Percentiles rank a stretch among this genome's conserved stretches.
These are phyloP conservation scores for Tolypocladium paradoxum DNA, from an alignment of 2,329 filamentous ascomycete genomes.

Conservation along the genomic window DNA sequence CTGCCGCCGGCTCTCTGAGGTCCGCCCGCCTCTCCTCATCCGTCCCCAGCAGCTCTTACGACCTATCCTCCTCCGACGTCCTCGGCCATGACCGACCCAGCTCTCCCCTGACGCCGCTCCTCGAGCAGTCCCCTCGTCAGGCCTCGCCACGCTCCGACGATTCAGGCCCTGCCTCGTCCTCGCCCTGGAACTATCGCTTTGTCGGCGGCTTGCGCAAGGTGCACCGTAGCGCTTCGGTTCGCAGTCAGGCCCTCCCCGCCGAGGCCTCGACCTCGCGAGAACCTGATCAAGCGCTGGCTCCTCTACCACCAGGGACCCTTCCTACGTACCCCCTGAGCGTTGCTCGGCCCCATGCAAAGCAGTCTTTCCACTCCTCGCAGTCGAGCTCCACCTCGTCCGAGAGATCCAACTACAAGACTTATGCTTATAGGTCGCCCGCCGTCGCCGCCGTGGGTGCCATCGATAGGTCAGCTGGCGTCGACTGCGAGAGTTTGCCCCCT, in stretches of 20 bases:
- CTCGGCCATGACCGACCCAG: constrained; percentile 36
- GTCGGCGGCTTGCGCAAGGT: constrained; percentile 46
- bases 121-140: constrained; percentile 21
- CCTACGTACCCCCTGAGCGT: background rate
- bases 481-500: constrained; percentile 28
- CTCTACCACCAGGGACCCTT: background rate
- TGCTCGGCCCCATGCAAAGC: constrained; percentile 10
- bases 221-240: constrained; percentile 8
- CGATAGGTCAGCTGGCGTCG: constrained; percentile 7
- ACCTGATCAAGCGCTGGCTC: background rate
- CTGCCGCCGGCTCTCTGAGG: constrained; percentile 18
- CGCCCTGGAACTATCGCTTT: constrained; percentile 44
- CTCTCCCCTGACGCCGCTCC: constrained; percentile 37
- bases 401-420: constrained; percentile 43
- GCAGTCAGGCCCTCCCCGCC: background rate
- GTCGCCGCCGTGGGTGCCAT: background rate
- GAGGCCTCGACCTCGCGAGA: background rate
- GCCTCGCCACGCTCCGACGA: background rate
- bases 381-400: constrained; percentile 36
- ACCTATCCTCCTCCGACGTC: constrained; percentile 33
- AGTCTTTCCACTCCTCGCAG: constrained; percentile 16
- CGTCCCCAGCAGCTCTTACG: constrained; percentile 36
- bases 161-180: constrained; percentile 10
- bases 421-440: constrained; percentile 32
- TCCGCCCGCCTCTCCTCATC: constrained; percentile 35